These are phyloP conservation scores for Serendipita sp. DNA, from an alignment of 768 basidiomycete species.

Conservation along the genomic window DNA sequence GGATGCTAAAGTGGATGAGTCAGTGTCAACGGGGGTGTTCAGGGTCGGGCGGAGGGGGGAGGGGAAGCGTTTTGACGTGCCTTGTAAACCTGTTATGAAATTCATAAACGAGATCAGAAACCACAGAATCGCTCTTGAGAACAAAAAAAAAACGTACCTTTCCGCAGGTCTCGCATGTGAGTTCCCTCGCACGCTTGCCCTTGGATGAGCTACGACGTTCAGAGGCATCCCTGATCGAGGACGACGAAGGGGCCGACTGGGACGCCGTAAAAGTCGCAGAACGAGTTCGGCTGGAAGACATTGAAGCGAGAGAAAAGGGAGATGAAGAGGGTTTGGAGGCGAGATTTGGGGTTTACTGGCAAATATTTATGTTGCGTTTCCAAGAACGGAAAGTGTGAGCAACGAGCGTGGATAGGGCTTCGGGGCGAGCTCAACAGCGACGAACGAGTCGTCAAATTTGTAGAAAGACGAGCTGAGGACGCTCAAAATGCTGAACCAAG, in stretches of 20 bases:
- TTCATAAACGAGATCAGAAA: neutral
- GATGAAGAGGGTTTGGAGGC: no score
- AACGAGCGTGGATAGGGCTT: neutral
- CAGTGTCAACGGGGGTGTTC: neutral
- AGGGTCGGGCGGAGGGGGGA: neutral
- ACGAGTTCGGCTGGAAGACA: constrained; percentile 1
- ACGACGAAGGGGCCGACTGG: constrained; percentile 3
- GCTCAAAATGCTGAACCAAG: no score
- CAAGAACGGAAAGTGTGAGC: constrained; percentile 1
- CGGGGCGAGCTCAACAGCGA: no score
- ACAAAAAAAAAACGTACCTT: neutral
- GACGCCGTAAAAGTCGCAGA: neutral
- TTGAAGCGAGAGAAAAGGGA: neutral
- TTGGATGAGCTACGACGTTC: neutral
- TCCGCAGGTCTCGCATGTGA: constrained; percentile 4
- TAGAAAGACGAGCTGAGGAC: no score
- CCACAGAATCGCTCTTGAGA: no score
- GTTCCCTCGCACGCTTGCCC: neutral
- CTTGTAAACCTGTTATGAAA: constrained; percentile 3
- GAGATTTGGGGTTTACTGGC: no score
- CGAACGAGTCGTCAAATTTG: no score
- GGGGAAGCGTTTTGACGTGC: neutral
- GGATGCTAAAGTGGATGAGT: constrained; percentile 38
- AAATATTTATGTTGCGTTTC: neutral
- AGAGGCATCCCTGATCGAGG: neutral